Base-by-base conservation (phyloP, 345 rosid species). In the Populus tremula region DNA sequence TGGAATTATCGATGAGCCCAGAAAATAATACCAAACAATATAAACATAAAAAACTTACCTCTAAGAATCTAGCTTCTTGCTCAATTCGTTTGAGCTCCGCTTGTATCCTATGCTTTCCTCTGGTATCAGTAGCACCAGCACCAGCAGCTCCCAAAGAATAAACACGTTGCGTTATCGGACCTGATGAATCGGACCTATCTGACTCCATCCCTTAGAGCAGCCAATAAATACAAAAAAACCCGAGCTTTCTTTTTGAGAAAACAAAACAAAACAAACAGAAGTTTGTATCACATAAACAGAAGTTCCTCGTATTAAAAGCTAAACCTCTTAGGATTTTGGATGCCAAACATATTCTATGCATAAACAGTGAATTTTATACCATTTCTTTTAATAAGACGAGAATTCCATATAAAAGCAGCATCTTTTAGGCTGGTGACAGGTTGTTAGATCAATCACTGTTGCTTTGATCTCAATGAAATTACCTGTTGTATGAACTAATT, bases 111-210 rank as follows among this genome's bases (percentile, higher is more conserved):
- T 80, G 82, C 72, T 67, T 80, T 41, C 83, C 83, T 56, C 77
- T 76, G 0, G 79, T 76, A 71, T 80, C 83, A 71, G 68, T 36
- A 50, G 53, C 38, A 54, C 77, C 59, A 66, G 68, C 83, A 80
- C 63, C 36, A 59, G 49, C 33, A 16, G 82, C 72, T 18, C 69
- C 75, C 25, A 84, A 53, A 31, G 86, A 83, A 67, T 50, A 70
- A 75, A 73, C 80, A 76, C 85, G 86, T 31, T 77, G 87, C 31
- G 89, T 77, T 13, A 84, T 82, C 86, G 84, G 84, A 82, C 82
- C 85, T 77, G 85, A 76, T 8, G 89, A 82, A 56, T 85, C 90
- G 6, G 93, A 88, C 82, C 83, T 83, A 78, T 83, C 91, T 65
- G 85, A 77, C 82, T 89, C 88, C 94, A 92, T 90, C 84, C 76